Evolutionary conservation across 2,329 filamentous ascomycete species (phyloP), one percentile per base, ranked within the genome.

Genomic region (Fusarium bactridioides): DNA sequence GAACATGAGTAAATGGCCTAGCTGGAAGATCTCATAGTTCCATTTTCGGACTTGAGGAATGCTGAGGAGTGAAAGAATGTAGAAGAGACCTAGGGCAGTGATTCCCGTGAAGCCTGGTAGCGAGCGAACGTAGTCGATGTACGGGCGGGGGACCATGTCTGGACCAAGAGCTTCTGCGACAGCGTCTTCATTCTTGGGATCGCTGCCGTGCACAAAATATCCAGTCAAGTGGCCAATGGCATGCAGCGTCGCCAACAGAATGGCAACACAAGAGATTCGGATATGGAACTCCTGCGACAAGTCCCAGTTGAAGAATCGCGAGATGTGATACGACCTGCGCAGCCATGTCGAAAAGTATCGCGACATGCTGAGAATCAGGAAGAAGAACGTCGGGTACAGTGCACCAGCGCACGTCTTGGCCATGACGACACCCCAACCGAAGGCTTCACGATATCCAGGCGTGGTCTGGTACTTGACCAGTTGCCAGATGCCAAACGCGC

Each of bases 281-380:
- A 89, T 85, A 61, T 90, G 88, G 48, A 90, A 89, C 1, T 81
- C 81, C 67, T 88, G 87, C 2, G 83, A 85, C 3, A 87, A 76
- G 65, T 89, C 87, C 86, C 86, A 88, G 69, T 89, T 89, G 77
- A 89, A 81, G 77, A 89, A 86, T 0, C 86, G 82, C 5, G 85
- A 87, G 64, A 89, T 79, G 59, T 83, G 80, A 69, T 86, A 87
- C 16, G 82, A 87, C n/a, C 84, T 79, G 21, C 87, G 82, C 43
- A 88, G 76, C 60, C 84, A 85, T 0, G 87, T 89, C 5, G 87
- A 84, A 25, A 88, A 83, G 79, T 87, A 88, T 33, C 88, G 80
- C 19, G 86, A 88, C 87, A 89, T 90, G 73, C 86, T 88, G 10
- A 89, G 79, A 11, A 89, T 81, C 63, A 89, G 80, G 72, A 90